These are phyloP conservation scores for Amaranthus tricolor DNA, from an alignment of 179 eudicot species.

Conservation along the genomic window DNA sequence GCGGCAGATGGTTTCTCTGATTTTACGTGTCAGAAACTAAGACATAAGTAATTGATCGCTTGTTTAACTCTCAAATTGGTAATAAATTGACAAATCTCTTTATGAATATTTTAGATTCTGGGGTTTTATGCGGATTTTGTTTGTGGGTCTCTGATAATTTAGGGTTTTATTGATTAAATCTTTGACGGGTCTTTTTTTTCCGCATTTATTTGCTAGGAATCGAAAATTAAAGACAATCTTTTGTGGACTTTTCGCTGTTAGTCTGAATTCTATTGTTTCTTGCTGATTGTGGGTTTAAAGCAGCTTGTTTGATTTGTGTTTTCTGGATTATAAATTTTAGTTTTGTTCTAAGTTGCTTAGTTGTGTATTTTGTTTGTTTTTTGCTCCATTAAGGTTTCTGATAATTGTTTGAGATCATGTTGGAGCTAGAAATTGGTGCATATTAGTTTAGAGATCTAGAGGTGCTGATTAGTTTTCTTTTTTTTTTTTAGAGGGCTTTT, in stretches of 20 bases:
- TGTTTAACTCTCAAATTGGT: constrained; percentile 19
- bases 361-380: constrained; percentile 1
- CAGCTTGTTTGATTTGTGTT: neutral
- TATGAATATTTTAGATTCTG: constrained; percentile 25
- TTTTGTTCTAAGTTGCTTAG: neutral
- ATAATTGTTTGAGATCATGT: constrained; percentile 27
- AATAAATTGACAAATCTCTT: constrained; percentile 2
- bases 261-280: constrained; percentile 14
- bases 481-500: neutral
- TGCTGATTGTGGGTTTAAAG: constrained; percentile 3
- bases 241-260: neutral
- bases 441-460: neutral
- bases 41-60: constrained; percentile 8
- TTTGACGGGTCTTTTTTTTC: constrained; percentile 14
- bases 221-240: neutral
- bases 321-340: neutral
- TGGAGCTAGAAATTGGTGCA: neutral
- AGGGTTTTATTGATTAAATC: constrained; percentile 28
- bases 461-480: neutral
- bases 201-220: constrained; percentile 25
- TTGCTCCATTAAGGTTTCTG: constrained; percentile 4
- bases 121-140: constrained; percentile 12
- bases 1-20: neutral
- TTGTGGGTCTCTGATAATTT: constrained; percentile 19
- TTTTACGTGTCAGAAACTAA: neutral